Evolutionary conservation across 495 filamentous ascomycete species (phyloP).

Genomic region (Neurospora sp.): DNA sequence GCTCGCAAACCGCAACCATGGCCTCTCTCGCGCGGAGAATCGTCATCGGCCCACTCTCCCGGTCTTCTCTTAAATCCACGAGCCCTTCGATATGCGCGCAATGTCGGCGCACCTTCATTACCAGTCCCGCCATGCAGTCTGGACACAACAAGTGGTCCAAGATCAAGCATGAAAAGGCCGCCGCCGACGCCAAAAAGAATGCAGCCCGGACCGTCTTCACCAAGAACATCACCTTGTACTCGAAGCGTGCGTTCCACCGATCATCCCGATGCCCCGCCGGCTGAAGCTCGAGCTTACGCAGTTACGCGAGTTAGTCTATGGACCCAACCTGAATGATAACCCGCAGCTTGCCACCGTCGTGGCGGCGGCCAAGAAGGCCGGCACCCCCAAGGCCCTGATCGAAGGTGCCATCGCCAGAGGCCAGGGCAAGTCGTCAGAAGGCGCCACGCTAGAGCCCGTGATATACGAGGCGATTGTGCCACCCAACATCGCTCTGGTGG

Average conservation of each 20-base stretch:
- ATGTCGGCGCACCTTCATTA: slow-evolving; percentile 43
- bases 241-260: slow-evolving; percentile 33
- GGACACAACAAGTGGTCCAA: slow-evolving; percentile 92
- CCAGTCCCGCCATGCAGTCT: slow-evolving; percentile 38
- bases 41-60: background rate
- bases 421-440: slow-evolving; percentile 65
- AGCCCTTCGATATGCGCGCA: slow-evolving; percentile 25
- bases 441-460: slow-evolving; percentile 60
- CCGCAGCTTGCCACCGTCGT: slow-evolving; percentile 61
- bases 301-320: slow-evolving; percentile 33
- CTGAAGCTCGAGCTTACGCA: slow-evolving; percentile 5
- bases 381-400: slow-evolving; percentile 73
- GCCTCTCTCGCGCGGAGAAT: slow-evolving; percentile 8
- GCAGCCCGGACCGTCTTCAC: slow-evolving; percentile 32
- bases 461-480: slow-evolving; percentile 78
- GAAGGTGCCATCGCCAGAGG: slow-evolving; percentile 78
- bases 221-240: slow-evolving; percentile 41
- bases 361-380: slow-evolving; percentile 72
- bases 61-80: background rate
- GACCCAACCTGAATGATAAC: slow-evolving; percentile 62
- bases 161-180: slow-evolving; percentile 88
- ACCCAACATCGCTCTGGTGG: slow-evolving; percentile 63
- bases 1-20: slow-evolving; percentile 2
- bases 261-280: slow-evolving; percentile 1
- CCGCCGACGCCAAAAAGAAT: slow-evolving; percentile 54